Conservation (phyloP, 805 yeast species). For the Candida coquimbonensis region DNA sequence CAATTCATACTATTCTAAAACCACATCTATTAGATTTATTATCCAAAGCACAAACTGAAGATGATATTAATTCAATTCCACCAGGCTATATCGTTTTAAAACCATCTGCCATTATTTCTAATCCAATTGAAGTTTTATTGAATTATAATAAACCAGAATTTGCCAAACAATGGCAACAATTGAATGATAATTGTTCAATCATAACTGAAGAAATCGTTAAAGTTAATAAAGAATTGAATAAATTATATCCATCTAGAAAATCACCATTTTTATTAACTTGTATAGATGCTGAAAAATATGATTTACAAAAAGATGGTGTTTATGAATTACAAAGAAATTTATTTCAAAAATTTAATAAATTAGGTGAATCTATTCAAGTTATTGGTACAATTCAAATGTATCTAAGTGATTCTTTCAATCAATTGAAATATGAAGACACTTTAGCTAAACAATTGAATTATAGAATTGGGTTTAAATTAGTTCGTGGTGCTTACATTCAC, state of each 20-base stretch:
- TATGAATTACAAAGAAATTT: conserved; percentile 82
- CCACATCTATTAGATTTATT: conserved; percentile 50
- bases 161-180: conserved; percentile 43
- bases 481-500: conserved; percentile 93
- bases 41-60: conserved; percentile 39
- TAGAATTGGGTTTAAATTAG: conserved; percentile 80
- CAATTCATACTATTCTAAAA: conserved; percentile 59
- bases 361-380: conserved; percentile 51
- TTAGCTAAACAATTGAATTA: conserved; percentile 57
- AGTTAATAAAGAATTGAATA: conserved; percentile 43
- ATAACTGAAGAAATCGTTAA: conserved; percentile 52
- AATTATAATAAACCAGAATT: conserved; percentile 51
- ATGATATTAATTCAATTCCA: conserved; percentile 59
- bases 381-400: conserved; percentile 95
- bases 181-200: conserved; percentile 58
- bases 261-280: conserved; percentile 73
- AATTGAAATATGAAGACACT: conserved; percentile 55
- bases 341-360: conserved; percentile 64
- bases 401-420: conserved; percentile 59
- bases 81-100: conserved; percentile 91
- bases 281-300: conserved; percentile 87
- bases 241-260: conserved; percentile 52
- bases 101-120: conserved; percentile 80
- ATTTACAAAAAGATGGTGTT: conserved; percentile 77
- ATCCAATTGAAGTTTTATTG: conserved; percentile 68